Evolutionary conservation across 805 yeast species (phyloP).

Genomic region (Suhomyces xylopsoci): DNA sequence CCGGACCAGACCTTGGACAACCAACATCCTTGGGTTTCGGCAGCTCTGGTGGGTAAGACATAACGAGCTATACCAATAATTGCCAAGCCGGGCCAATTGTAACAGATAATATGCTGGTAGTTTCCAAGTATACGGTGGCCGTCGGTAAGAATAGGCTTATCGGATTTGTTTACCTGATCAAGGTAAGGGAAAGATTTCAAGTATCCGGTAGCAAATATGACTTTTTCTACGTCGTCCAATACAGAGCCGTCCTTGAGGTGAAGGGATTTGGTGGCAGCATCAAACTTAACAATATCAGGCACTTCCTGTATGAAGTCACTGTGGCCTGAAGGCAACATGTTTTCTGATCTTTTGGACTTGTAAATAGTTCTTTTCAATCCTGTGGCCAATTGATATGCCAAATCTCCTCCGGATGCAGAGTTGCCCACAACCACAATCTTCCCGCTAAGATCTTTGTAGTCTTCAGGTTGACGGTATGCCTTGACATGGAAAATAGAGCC

Average conservation of each 20-base stretch:
- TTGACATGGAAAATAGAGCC: constrained; percentile 31
- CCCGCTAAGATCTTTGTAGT: constrained; percentile 23
- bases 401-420: constrained; percentile 74
- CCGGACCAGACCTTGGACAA: constrained; percentile 43
- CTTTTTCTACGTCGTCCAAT: constrained; percentile 22
- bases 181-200: constrained; percentile 35
- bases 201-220: constrained; percentile 41
- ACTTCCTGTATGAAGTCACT: constrained; percentile 41
- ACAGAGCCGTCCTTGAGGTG: constrained; percentile 22
- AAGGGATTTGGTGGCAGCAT: constrained; percentile 28
- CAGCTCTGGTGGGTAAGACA: constrained; percentile 50
- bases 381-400: constrained; percentile 56
- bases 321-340: constrained; percentile 42
- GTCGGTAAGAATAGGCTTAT: constrained; percentile 19
- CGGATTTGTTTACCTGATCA: constrained; percentile 11
- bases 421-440: constrained; percentile 71
- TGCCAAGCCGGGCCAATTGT: constrained; percentile 44
- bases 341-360: constrained; percentile 49
- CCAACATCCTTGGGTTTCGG: constrained; percentile 48
- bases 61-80: constrained; percentile 42
- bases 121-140: constrained; percentile 37
- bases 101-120: constrained; percentile 47
- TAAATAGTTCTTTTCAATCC: constrained; percentile 39
- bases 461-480: constrained; percentile 23
- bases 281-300: constrained; percentile 41